Evolutionary conservation across 1,284 basidiomycete genomes (phyloP).

Genomic region (Puccinia horiana): DNA sequence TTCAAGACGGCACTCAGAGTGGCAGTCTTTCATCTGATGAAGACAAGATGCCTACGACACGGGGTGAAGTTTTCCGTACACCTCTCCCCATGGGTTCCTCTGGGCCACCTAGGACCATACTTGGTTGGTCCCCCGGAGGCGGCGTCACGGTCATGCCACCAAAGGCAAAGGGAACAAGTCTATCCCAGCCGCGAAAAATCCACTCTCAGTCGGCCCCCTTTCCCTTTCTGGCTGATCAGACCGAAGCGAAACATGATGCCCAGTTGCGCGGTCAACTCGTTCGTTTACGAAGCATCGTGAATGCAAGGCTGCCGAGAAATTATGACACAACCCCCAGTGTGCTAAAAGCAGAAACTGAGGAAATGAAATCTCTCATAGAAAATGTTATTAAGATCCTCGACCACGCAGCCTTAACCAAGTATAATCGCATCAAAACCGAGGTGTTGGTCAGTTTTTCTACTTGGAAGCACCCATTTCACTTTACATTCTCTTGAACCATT

Average conservation of each 20-base stretch:
- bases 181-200: neutral
- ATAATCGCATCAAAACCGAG: neutral
- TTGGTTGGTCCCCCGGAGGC: neutral
- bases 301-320: neutral
- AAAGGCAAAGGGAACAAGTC: neutral
- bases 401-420: neutral
- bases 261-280: neutral
- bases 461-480: neutral
- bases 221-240: neutral
- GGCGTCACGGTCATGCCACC: neutral
- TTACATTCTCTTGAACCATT: neutral
- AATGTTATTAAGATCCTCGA: neutral
- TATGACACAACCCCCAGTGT: neutral
- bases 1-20: neutral
- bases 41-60: neutral
- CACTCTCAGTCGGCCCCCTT: no score
- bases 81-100: no score
- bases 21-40: no score
- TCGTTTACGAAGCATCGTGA: neutral
- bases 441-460: neutral
- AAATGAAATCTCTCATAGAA: neutral
- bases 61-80: neutral
- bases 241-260: constrained; percentile 1
- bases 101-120: neutral
- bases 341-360: neutral